phyloP scores from a whole-genome alignment of 2,329 filamentous ascomycete species.

The Diaporthe humulicola region DNA sequence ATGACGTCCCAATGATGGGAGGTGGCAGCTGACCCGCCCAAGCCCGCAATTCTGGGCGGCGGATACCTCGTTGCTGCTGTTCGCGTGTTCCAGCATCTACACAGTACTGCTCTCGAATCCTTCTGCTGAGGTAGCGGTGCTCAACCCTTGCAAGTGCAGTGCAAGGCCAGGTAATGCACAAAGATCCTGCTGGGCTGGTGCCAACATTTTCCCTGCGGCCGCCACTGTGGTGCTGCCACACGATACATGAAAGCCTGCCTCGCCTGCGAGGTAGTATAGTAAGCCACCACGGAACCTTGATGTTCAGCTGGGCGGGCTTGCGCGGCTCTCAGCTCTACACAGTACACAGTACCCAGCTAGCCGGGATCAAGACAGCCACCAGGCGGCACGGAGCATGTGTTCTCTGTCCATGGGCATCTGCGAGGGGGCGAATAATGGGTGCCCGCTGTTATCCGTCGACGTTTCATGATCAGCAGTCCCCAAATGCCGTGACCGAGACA shows the following conservation, averaged over 20 bases:
- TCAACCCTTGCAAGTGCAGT: constrained; percentile 11
- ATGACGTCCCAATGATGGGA: constrained; percentile 29
- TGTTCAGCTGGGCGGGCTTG: constrained; percentile 24
- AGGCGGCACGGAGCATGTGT: constrained; percentile 20
- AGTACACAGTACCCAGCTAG: constrained; percentile 10
- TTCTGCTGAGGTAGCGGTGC: background rate
- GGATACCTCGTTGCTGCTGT: background rate
- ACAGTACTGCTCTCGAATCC: background rate
- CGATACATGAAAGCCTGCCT: background rate
- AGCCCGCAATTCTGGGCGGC: constrained; percentile 9
- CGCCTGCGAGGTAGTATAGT: background rate
- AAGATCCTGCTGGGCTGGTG: background rate
- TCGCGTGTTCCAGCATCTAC: background rate
- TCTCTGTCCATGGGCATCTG: background rate
- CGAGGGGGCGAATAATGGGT: background rate
- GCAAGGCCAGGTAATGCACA: background rate
- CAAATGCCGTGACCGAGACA: constrained; percentile 26
- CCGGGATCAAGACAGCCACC: constrained; percentile 37
- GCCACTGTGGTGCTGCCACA: constrained; percentile 11
- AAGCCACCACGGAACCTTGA: background rate
- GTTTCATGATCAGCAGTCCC: constrained; percentile 22
- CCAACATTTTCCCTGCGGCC: constrained; percentile 10
- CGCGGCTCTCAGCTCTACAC: constrained; percentile 32
- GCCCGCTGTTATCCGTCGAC: constrained; percentile 34
- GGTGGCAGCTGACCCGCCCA: constrained; percentile 31